These are phyloP conservation scores for Lentinula raphanica DNA, from an alignment of 768 basidiomycete genomes.

Conservation along the genomic window DNA sequence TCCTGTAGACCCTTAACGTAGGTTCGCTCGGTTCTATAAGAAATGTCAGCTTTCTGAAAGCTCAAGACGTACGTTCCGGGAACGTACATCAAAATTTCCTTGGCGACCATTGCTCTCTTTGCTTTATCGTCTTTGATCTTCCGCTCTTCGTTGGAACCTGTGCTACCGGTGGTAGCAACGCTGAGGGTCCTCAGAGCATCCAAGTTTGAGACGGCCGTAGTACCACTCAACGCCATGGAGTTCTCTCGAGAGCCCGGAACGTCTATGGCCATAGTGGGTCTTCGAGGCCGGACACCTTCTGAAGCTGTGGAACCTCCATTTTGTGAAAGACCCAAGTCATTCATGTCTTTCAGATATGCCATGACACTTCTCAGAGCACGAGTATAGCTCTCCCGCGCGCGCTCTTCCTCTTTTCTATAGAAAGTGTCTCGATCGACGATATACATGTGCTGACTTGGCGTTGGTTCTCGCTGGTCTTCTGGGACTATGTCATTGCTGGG, in stretches of 20 bases:
- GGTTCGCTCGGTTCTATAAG: slow-evolving; percentile 82
- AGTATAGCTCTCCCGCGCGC: slow-evolving; percentile 64
- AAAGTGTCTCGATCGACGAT: slow-evolving; percentile 43
- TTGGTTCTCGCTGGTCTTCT: slow-evolving; percentile 23
- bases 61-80: background rate
- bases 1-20: slow-evolving; percentile 94
- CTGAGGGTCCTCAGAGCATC: slow-evolving; percentile 63
- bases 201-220: slow-evolving; percentile 32
- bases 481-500: slow-evolving; percentile 8
- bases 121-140: slow-evolving; percentile 89
- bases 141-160: slow-evolving; percentile 69
- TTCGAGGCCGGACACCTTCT: slow-evolving; percentile 51
- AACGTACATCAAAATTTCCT: slow-evolving; percentile 87
- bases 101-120: slow-evolving; percentile 78
- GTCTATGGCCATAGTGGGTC: slow-evolving; percentile 62
- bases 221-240: slow-evolving; percentile 48
- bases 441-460: slow-evolving; percentile 33
- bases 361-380: slow-evolving; percentile 86
- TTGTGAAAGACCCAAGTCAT: slow-evolving; percentile 77
- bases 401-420: slow-evolving; percentile 64
- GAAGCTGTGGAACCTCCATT: slow-evolving; percentile 52
- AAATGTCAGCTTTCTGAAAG: slow-evolving; percentile 9
- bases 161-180: slow-evolving; percentile 71
- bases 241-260: slow-evolving; percentile 36
- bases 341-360: slow-evolving; percentile 94